These are phyloP conservation scores for Medicago ruthenica DNA, from an alignment of 306 rosid genomes.

Conservation along the genomic window DNA sequence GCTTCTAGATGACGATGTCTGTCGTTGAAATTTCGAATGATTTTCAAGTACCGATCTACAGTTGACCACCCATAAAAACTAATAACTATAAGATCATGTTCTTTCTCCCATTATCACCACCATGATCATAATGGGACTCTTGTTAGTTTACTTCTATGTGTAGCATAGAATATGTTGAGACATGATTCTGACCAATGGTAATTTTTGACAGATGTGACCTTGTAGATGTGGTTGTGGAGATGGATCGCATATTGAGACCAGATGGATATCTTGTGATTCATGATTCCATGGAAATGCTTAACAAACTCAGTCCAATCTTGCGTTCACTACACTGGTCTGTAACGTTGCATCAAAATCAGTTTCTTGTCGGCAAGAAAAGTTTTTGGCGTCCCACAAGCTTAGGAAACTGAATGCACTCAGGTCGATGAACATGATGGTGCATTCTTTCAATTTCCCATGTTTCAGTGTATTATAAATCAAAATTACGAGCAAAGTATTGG, in stretches of 20 bases:
- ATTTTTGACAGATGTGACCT: constrained; percentile 70
- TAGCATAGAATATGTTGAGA: neutral
- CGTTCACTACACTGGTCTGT: constrained; percentile 84
- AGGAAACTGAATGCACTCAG: constrained; percentile 30
- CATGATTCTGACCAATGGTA: constrained; percentile 31
- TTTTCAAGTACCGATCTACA: neutral
- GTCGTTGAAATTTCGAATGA: neutral
- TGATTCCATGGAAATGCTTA: constrained; percentile 69
- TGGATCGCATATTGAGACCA: constrained; percentile 90
- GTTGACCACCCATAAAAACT: neutral
- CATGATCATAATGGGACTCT: neutral
- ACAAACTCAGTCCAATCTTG: constrained; percentile 65
- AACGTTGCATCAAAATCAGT: constrained; percentile 55
- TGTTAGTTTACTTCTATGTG: neutral
- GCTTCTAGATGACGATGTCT: neutral
- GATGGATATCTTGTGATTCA: constrained; percentile 74
- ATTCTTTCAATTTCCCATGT: neutral
- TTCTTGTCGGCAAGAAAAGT: constrained; percentile 76
- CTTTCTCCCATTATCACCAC: constrained; percentile 12
- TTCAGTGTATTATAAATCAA: constrained; percentile 29
- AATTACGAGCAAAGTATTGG: neutral
- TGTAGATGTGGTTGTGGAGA: constrained; percentile 66
- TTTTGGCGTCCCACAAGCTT: constrained; percentile 75
- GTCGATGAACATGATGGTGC: neutral
- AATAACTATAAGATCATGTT: neutral